Conservation (phyloP, 257 asterid genomes). For the Perilla frutescens region DNA sequence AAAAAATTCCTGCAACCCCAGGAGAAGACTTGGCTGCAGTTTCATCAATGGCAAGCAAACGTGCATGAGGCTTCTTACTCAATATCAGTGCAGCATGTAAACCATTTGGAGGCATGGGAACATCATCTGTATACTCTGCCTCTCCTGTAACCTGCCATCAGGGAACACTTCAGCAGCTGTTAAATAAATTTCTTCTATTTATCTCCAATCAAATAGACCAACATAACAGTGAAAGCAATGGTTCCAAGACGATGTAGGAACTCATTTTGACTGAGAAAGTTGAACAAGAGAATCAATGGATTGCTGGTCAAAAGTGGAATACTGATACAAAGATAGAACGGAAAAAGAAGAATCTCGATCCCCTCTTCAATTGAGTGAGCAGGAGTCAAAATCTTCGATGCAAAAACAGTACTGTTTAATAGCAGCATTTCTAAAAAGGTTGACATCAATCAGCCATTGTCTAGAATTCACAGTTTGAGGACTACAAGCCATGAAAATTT, state of each 20-base stretch:
- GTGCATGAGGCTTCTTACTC: slow-evolving; percentile 95
- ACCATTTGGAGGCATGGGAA: slow-evolving; percentile 83
- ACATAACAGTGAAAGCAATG: not conserved
- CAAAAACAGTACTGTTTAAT: too few species aligned
- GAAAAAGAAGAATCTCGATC: not conserved
- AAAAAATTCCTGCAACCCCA: slow-evolving; percentile 84
- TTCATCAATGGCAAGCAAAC: slow-evolving; percentile 73
- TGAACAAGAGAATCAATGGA: not conserved
- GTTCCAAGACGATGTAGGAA: not conserved
- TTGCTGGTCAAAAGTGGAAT: not conserved
- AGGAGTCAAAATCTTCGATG: too few species aligned
- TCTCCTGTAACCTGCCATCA: slow-evolving; percentile 88
- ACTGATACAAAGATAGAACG: not conserved
- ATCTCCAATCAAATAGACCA: too few species aligned
- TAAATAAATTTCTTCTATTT: not conserved
- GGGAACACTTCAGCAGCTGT: slow-evolving; percentile 24
- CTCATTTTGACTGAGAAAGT: not conserved
- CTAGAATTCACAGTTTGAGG: not conserved
- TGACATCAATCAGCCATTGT: not conserved
- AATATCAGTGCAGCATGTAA: slow-evolving; percentile 80
- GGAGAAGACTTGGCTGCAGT: slow-evolving; percentile 70
- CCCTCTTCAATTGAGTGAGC: not conserved
- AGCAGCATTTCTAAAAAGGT: too few species aligned
- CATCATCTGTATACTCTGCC: slow-evolving; percentile 97
- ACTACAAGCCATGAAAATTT: not conserved